Conservation (phyloP, 139 green algal species). For the Chlamydomonas urium region DNA sequence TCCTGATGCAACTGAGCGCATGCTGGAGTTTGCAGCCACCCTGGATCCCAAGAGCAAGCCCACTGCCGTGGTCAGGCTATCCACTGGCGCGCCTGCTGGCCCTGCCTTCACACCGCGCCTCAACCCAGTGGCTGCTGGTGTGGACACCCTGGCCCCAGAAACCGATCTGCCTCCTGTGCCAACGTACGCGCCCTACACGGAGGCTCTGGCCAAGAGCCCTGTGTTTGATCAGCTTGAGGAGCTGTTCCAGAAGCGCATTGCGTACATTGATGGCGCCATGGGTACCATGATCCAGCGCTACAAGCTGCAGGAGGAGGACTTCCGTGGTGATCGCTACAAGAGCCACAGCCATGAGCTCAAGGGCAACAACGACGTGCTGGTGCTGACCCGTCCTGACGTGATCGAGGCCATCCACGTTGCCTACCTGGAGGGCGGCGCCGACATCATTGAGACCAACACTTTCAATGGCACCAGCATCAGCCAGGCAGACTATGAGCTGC, state of each 20-base stretch:
- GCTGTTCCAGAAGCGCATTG: slow-evolving; percentile 87
- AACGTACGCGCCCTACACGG: slow-evolving; percentile 36
- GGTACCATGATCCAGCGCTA: slow-evolving; percentile 85
- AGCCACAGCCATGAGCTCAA: slow-evolving; percentile 87
- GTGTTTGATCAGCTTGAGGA: slow-evolving; percentile 48
- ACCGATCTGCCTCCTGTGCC: slow-evolving; percentile 48
- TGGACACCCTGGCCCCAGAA: slow-evolving; percentile 42
- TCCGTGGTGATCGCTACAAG: slow-evolving; percentile 67
- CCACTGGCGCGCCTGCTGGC: slow-evolving; percentile 6
- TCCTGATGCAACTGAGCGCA: slow-evolving; percentile 69
- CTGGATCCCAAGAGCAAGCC: slow-evolving; percentile 33
- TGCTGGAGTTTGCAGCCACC: slow-evolving; percentile 63
- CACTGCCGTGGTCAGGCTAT: slow-evolving; percentile 25
- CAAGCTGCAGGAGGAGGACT: slow-evolving; percentile 91
- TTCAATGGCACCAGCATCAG: slow-evolving; percentile 94
- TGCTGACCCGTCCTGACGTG: slow-evolving; percentile 90
- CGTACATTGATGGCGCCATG: slow-evolving; percentile 97
- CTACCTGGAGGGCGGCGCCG: slow-evolving; percentile 86
- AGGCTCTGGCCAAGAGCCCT: slow-evolving; percentile 8
- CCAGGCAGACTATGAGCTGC: slow-evolving; percentile 91
- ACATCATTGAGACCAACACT: slow-evolving; percentile 99
- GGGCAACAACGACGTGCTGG: slow-evolving; percentile 97
- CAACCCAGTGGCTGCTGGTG: slow-evolving; percentile 48
- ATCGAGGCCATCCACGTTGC: slow-evolving; percentile 89
- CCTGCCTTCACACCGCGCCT: slow-evolving; percentile 33